These are phyloP conservation scores for Magnaporthales sp. DNA, from an alignment of 2,329 filamentous ascomycete genomes.

Conservation along the genomic window DNA sequence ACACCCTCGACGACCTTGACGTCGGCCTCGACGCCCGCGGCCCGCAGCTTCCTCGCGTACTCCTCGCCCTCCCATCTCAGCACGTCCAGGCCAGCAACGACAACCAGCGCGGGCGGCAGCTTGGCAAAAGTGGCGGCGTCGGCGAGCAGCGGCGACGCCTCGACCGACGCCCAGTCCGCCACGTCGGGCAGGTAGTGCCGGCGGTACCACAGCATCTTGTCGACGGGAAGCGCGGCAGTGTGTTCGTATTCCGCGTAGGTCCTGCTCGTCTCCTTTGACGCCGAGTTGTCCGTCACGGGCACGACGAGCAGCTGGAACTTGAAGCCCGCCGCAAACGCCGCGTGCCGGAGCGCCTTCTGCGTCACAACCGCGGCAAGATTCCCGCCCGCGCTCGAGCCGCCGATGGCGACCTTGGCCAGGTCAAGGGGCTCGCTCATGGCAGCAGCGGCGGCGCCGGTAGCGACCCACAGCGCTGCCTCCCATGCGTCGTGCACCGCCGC, in stretches of 20 bases:
- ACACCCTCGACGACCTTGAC: conserved; percentile 13
- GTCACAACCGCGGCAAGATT: conserved; percentile 20
- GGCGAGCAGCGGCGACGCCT: conserved; percentile 22
- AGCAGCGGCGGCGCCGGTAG: conserved; percentile 14
- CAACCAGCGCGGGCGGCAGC: conserved; percentile 22
- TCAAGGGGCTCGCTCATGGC: conserved; percentile 13
- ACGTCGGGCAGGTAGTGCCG: conserved; percentile 20
- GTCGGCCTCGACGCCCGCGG: conserved; percentile 9
- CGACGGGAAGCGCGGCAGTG: conserved; percentile 21
- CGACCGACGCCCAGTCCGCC: conserved; percentile 16
- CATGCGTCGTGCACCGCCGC: conserved; percentile 5
- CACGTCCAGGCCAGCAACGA: conserved; percentile 22
- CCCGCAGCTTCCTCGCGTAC: conserved; percentile 18
- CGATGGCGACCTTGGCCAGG: conserved; percentile 14
- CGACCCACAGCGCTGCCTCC: background rate
- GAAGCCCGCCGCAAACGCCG: background rate
- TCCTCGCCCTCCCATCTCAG: conserved; percentile 20
- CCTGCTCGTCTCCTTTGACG: background rate
- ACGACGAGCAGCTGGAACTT: conserved; percentile 3
- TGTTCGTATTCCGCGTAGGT: background rate
- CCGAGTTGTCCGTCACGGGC: conserved; percentile 3
- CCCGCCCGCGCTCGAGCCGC: conserved; percentile 19
- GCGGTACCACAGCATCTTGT: conserved; percentile 25
- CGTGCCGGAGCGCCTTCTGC: background rate
- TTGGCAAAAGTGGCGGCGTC: conserved; percentile 14